phyloP scores from a whole-genome alignment of 2,329 filamentous ascomycete species.

The Fusarium subglutinans region DNA sequence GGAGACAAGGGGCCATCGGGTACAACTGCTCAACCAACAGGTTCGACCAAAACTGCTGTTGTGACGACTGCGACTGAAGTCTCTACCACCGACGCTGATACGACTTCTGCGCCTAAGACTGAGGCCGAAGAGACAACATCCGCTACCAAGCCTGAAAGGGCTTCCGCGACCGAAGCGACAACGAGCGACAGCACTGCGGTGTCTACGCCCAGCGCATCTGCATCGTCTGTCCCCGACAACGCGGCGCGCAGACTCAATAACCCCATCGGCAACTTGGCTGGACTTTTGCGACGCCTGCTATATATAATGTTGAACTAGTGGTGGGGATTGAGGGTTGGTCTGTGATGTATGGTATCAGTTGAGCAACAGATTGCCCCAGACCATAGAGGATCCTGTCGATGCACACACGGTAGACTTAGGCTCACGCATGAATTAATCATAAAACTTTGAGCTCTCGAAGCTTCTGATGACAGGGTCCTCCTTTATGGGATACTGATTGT shows the following conservation, averaged over 20 bases:
- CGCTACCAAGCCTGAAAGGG: not conserved
- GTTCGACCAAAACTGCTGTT: not conserved
- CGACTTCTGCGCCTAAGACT: not conserved
- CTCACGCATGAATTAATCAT: not conserved
- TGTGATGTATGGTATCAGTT: not conserved
- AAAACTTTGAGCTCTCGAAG: not conserved
- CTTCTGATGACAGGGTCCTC: not conserved
- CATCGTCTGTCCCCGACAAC: not conserved
- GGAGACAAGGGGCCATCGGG: not conserved
- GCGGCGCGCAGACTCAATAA: conserved; percentile 8
- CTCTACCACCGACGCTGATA: not conserved
- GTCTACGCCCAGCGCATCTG: conserved; percentile 4
- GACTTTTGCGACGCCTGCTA: not conserved
- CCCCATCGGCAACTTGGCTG: conserved; percentile 7
- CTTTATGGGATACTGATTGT: not conserved
- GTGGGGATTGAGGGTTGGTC: too few species aligned
- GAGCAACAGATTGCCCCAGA: not conserved
- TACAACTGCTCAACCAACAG: not conserved
- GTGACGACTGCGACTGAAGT: not conserved
- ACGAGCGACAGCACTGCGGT: not conserved
- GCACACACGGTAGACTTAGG: not conserved
- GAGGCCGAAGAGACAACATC: not conserved
- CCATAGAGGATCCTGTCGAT: not conserved
- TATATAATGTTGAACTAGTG: not conserved
- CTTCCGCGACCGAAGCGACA: not conserved